Conservation (phyloP, 208 protist genomes). For the Sergeia podlipaevii region DNA sequence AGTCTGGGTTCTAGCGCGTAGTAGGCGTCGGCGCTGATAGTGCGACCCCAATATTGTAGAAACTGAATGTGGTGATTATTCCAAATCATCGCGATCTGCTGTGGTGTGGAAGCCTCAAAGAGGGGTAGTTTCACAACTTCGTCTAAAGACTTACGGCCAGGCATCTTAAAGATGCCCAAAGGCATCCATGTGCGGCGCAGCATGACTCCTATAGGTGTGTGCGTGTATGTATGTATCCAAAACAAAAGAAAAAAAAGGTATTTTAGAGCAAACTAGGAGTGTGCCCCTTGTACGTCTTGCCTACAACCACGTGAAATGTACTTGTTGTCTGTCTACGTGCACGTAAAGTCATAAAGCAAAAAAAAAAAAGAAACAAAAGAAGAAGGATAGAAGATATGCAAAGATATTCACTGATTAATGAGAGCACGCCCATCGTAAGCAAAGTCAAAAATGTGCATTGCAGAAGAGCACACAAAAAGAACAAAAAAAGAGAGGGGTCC, state of each 20-base stretch:
- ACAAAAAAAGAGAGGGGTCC: too few relatives aligned
- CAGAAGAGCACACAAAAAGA: too few relatives aligned
- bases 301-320: too few relatives aligned
- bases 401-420: too few relatives aligned
- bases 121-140: slow-evolving; percentile 80
- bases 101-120: slow-evolving; percentile 67
- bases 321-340: background rate
- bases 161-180: slow-evolving; percentile 58
- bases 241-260: slow-evolving; percentile 2
- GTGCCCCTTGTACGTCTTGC: too few relatives aligned
- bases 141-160: slow-evolving; percentile 86
- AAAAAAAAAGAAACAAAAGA: slow-evolving; percentile 8
- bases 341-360: background rate
- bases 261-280: background rate
- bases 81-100: slow-evolving; percentile 82
- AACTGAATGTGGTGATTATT: slow-evolving; percentile 86
- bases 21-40: slow-evolving; percentile 79
- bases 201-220: slow-evolving; percentile 19
- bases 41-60: slow-evolving; percentile 88
- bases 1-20: slow-evolving; percentile 80
- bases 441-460: too few relatives aligned
- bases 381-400: too few relatives aligned
- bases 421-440: too few relatives aligned
- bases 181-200: slow-evolving; percentile 19
- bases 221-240: background rate